Evolutionary conservation across 2,329 filamentous ascomycete species (phyloP), one percentile per base, ranked within the genome.

Genomic region (Hymenoscyphus albidus): DNA sequence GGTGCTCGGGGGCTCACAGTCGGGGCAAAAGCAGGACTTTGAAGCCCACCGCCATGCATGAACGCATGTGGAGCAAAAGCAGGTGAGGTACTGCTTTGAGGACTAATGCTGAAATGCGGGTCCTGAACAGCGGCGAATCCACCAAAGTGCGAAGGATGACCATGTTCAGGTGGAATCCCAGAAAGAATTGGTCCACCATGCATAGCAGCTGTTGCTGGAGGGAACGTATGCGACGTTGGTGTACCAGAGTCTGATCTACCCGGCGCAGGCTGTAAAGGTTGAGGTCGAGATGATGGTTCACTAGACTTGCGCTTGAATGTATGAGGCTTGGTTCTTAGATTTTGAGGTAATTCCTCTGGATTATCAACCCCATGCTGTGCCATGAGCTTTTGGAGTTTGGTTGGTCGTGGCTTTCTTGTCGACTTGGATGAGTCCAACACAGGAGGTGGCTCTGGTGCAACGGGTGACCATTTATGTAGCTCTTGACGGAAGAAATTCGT

Each of bases 401-500:
- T 99, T 9, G 95, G 95, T 9, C 95, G 88, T 51, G 95, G 95
- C 77, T 99, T 99, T 65, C 95, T 86, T 4, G 95, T 99, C 59
- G 93, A 97, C 68, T 93, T 85, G 0, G 94, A 98, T 16, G 89
- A 85, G 67, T 97, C 90, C 10, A 97, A 83, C 44, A 96, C 88
- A 27, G 93, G 93, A 3, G 95, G 95, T 13, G 95, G 82, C 14
- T 92, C 85, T 0, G 92, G 90, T 1, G 95, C 93, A 32, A 98
- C 92, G 2, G 93, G 93, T 48, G 89, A 92, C 90, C 92, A 97
- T 75, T 92, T 96, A 78, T 99, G 95, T 64, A 99, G 82, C 74
- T 97, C 93, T 75, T 97, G 93, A 31, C 94, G 88, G 80, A 99
- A 94, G 77, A 96, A 97, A 75, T 99, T 99, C n/a, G 94, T 97